phyloP scores from a whole-genome alignment of 1,139 yeast genomes.

The Diutina rugosa region DNA sequence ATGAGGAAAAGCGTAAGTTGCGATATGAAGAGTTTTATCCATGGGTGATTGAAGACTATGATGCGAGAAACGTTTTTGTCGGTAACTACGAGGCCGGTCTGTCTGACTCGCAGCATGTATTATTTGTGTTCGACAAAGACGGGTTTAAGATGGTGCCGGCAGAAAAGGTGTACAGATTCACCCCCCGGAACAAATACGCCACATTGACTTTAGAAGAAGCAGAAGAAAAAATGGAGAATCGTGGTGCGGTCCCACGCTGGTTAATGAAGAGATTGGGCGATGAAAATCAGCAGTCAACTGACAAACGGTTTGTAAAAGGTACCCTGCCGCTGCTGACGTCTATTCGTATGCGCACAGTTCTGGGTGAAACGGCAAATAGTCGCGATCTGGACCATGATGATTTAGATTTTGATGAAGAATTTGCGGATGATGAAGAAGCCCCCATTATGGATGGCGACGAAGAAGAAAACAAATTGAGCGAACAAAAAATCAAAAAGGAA shows the following conservation, averaged over 20 bases:
- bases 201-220: conserved; percentile 94
- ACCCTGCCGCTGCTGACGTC: background rate
- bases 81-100: conserved; percentile 95
- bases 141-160: conserved; percentile 94
- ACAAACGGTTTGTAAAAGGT: conserved; percentile 22
- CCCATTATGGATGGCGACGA: conserved; percentile 97
- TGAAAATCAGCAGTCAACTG: conserved; percentile 33
- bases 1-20: conserved; percentile 68
- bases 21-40: conserved; percentile 95
- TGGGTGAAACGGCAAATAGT: conserved; percentile 33
- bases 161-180: conserved; percentile 84
- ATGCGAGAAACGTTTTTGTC: conserved; percentile 87
- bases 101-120: conserved; percentile 66
- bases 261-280: conserved; percentile 83
- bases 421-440: conserved; percentile 98
- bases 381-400: conserved; percentile 82
- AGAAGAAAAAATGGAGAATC: conserved; percentile 84
- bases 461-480: conserved; percentile 85
- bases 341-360: conserved; percentile 38
- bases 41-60: conserved; percentile 96
- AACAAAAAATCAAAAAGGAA: conserved; percentile 77
- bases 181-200: conserved; percentile 87
- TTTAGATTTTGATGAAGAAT: conserved; percentile 89
- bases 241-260: conserved; percentile 82
- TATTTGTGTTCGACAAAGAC: conserved; percentile 73